Conservation (phyloP, 208 protist genomes). For the Leishmania aethiopica region DNA sequence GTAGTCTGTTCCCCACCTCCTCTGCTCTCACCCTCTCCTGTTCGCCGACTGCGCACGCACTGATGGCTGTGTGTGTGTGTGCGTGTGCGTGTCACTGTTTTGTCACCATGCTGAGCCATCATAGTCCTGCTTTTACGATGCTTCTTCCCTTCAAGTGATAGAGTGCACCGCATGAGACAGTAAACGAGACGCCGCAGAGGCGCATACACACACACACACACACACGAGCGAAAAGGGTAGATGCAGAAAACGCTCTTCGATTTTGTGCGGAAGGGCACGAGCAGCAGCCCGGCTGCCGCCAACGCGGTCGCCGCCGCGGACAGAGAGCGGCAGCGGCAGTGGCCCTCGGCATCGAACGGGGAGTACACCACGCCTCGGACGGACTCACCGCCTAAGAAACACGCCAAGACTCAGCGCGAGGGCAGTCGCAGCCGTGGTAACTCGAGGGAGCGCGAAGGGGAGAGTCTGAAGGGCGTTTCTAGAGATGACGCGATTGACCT, state of each 20-base stretch:
- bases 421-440: background rate
- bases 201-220: background rate
- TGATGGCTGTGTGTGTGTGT: background rate
- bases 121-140: background rate
- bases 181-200: background rate
- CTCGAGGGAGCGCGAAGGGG: background rate
- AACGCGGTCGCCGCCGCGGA: background rate
- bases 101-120: background rate
- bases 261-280: constrained; percentile 11
- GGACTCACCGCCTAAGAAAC: background rate
- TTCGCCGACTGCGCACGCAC: background rate
- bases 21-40: background rate
- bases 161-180: background rate
- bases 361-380: background rate
- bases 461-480: background rate
- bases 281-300: background rate
- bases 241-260: constrained; percentile 40
- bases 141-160: background rate
- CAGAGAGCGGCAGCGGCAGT: background rate
- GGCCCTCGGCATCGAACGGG: background rate
- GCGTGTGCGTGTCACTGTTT: background rate
- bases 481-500: constrained; percentile 3
- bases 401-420: background rate
- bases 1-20: background rate
- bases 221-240: background rate